Conservation (phyloP, 352 stramenopile genomes). For the Plasmopara viticola region DNA sequence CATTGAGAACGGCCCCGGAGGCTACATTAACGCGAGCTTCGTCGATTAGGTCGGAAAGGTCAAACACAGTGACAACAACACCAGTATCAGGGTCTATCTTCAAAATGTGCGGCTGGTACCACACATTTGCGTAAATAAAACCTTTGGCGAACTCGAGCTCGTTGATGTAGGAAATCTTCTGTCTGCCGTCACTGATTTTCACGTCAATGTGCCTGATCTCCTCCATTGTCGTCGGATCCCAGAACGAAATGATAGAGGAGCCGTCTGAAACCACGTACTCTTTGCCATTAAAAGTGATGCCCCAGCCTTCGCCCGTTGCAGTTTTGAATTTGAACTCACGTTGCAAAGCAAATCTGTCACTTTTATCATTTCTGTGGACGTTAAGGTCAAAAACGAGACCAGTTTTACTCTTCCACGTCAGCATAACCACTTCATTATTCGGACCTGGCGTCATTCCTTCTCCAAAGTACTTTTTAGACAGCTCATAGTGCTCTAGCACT, state of each 20-base stretch:
- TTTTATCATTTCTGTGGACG: conserved; percentile 18
- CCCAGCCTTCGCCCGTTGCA: conserved; percentile 86
- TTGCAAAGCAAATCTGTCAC: conserved; percentile 24
- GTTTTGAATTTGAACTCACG: conserved; percentile 76
- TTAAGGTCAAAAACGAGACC: conserved; percentile 84
- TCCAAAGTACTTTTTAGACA: conserved; percentile 72
- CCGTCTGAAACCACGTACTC: conserved; percentile 86
- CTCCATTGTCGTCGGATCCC: conserved; percentile 76
- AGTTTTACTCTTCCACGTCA: conserved; percentile 88
- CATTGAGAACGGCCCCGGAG: conserved; percentile 86
- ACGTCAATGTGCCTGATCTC: conserved; percentile 70
- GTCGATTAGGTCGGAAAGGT: conserved; percentile 56
- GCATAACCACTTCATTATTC: conserved; percentile 75
- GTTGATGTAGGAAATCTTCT: conserved; percentile 79
- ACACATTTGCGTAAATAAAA: conserved; percentile 93
- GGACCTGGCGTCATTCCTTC: conserved; percentile 85
- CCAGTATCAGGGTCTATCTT: conserved; percentile 89
- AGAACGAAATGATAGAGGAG: conserved; percentile 87
- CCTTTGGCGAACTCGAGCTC: conserved; percentile 91
- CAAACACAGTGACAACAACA: conserved; percentile 85
- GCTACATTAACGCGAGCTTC: conserved; percentile 46
- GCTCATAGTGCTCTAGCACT: conserved; percentile 59
- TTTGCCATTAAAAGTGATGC: conserved; percentile 79
- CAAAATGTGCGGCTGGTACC: conserved; percentile 88
- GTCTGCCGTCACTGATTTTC: conserved; percentile 29